Evolutionary conservation across 2,329 filamentous ascomycete species (phyloP).

Genomic region (Trichoderma atrobrunneum): DNA sequence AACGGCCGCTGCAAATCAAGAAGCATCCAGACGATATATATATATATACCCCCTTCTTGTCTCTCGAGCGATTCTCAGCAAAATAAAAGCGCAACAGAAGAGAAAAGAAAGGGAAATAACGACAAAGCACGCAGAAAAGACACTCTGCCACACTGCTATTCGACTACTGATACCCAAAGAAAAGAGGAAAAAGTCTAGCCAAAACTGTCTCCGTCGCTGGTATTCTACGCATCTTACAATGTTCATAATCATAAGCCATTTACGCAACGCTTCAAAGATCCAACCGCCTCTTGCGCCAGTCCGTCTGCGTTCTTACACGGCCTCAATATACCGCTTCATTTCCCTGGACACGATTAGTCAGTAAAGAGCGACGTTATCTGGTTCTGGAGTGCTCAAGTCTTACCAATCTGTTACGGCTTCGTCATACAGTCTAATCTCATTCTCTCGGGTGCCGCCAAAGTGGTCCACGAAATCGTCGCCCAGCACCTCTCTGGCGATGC

Average conservation of each 20-base stretch:
- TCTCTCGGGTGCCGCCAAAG: conserved; percentile 85
- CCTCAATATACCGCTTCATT: conserved; percentile 74
- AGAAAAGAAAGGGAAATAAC: not conserved
- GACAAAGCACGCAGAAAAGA: not conserved
- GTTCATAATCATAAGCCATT: conserved; percentile 21
- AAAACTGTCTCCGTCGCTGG: not conserved
- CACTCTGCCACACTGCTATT: not conserved
- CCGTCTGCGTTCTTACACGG: conserved; percentile 43
- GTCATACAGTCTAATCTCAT: conserved; percentile 88
- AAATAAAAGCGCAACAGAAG: not conserved
- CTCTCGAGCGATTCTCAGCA: not conserved
- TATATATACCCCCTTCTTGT: not conserved
- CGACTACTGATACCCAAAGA: not conserved
- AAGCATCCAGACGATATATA: not conserved
- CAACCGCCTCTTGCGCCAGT: not conserved
- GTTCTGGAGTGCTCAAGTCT: conserved; percentile 37
- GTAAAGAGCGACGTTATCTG: not conserved
- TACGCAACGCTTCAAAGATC: conserved; percentile 9
- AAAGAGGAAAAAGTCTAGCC: not conserved
- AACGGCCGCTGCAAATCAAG: not conserved
- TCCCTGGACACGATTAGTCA: conserved; percentile 53
- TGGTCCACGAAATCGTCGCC: conserved; percentile 96
- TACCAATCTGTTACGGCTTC: conserved; percentile 97
- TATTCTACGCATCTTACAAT: conserved; percentile 7
- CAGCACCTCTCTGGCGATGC: conserved; percentile 89